Evolutionary conservation across 768 basidiomycete species (phyloP), one percentile per base, ranked within the genome.

Genomic region (Cystofilobasidium ferigula): DNA sequence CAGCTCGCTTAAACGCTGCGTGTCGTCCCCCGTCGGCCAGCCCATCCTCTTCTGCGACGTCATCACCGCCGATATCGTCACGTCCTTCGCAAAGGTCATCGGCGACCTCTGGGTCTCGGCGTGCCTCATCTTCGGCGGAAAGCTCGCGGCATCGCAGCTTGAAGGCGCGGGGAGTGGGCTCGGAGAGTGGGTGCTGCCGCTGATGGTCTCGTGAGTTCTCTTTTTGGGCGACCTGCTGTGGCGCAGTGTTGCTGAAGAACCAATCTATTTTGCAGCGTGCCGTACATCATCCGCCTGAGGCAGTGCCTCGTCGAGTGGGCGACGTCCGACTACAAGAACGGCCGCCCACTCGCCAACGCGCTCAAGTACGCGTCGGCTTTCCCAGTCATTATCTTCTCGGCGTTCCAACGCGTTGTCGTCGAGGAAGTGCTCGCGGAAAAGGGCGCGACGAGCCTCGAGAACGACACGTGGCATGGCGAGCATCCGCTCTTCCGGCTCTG

Each of bases 321-420:
- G 74, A 69, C 80, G 80, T 67, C 83, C 80, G 76, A 79, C 24
- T 87, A 86, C 70, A 80, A 81, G 42, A 86, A 82, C 68, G 80
- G 80, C 28, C 84, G 88, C 40, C 86, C 90, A 1, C 78, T 98
- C 26, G 84, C 82, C 77, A 99, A 98, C 75, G 94, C 93, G 0
- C 73, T 93, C 67, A 99, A 99, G 81, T 99, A 99, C 74, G 90
- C 91, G 1, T 86, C 92, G 20, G 86, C 95, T 0, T 95, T 99
- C 75, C 95, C 95, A 20, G 91, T 97, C 51, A 97, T 99, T 68
- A 86, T 86, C 72, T 81, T 99, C 36, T 93, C 91, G 68, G 93
- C 94, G 24, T 86, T 89, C 22, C 94, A 97, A 74, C 82, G 86
- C 63, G 78, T 84, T 40, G 84, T 87, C 20, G 78, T 83, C 28